Conservation (phyloP, 169 alveolate genomes). For the Plasmodium coatneyi region DNA sequence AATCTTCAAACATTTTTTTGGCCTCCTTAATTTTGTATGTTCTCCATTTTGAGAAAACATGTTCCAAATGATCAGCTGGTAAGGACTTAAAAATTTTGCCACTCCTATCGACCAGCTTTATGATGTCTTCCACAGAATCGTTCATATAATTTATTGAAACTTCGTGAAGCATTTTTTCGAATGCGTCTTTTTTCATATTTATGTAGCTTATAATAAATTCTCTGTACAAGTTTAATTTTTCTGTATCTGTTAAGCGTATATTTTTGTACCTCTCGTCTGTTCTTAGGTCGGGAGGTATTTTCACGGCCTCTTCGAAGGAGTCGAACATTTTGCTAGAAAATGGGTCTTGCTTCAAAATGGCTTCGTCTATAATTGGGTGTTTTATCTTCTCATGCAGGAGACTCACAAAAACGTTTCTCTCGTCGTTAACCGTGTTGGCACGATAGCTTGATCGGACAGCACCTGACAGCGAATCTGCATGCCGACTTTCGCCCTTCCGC, state of each 20-base stretch:
- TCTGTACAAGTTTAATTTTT: conserved; percentile 20
- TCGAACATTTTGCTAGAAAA: neutral
- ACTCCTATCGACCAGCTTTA: conserved; percentile 14
- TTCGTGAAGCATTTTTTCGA: conserved; percentile 10
- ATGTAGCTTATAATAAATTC: conserved; percentile 37
- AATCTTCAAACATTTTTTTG: conserved; percentile 22
- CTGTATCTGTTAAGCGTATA: conserved; percentile 2
- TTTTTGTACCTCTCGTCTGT: conserved; percentile 35
- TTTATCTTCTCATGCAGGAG: conserved; percentile 45
- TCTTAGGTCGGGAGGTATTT: conserved; percentile 1
- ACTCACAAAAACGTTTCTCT: conserved; percentile 16
- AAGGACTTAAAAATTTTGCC: conserved; percentile 13
- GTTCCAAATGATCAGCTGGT: neutral
- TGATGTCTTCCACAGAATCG: conserved; percentile 14
- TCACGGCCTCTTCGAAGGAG: conserved; percentile 10
- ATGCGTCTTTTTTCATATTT: conserved; percentile 17
- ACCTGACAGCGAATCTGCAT: neutral
- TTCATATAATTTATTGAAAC: conserved; percentile 26
- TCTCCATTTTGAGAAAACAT: conserved; percentile 19
- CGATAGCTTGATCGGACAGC: neutral
- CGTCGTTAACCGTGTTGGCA: neutral
- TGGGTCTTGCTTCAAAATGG: neutral
- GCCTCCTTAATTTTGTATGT: conserved; percentile 37
- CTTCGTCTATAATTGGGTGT: conserved; percentile 10
- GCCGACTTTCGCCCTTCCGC: neutral